Evolutionary conservation across 371 early-diverging fungal species (phyloP).

Genomic region (Blastocladiella emersonii): DNA sequence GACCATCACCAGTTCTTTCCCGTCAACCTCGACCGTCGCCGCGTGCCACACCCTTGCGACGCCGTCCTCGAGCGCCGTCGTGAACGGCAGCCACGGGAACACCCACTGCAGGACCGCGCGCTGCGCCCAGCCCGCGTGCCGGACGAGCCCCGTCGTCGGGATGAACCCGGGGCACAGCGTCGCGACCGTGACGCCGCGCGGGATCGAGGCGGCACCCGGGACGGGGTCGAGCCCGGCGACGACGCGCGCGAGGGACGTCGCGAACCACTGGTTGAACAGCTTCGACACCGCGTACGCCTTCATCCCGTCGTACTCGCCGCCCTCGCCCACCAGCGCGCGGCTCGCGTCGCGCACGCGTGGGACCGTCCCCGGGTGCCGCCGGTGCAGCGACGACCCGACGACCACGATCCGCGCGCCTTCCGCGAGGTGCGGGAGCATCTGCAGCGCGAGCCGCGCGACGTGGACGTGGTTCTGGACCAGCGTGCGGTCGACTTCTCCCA

Average conservation of each 20-base stretch:
- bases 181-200: too few species aligned
- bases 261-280: neutral
- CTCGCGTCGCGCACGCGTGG: neutral
- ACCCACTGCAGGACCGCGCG: neutral
- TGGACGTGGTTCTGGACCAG: neutral
- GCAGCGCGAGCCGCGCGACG: neutral
- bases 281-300: neutral
- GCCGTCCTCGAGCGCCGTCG: neutral
- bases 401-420: neutral
- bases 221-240: neutral
- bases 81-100: constrained; percentile 1
- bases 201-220: neutral
- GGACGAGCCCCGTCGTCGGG: neutral
- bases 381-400: neutral
- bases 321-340: neutral
- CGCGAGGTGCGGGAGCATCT: neutral
- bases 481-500: too few species aligned
- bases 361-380: too few species aligned
- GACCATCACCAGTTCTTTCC: too few species aligned
- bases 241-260: neutral
- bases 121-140: neutral
- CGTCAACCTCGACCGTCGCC: too few species aligned
- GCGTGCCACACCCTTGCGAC: neutral
- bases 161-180: neutral
- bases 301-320: neutral